Percentiles rank a stretch among this genome's conserved stretches.
Evolutionary conservation across 1,284 basidiomycete genomes (phyloP).

Genomic region (Peniophora sp.): DNA sequence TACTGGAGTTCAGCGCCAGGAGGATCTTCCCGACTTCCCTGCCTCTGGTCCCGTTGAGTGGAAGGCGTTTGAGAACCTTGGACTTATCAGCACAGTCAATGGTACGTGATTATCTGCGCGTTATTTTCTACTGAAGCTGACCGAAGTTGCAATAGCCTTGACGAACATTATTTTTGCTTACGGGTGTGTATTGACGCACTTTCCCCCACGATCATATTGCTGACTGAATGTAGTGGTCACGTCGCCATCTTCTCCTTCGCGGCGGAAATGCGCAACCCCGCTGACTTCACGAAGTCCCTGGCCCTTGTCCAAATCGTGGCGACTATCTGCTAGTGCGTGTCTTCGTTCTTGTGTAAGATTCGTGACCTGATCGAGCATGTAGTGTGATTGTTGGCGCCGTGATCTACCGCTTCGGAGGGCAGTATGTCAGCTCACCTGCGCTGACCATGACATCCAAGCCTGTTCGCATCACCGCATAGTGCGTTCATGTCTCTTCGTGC

Average conservation of each 20-base stretch:
- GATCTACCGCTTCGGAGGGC: conserved; percentile 4
- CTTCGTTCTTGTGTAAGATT: background rate
- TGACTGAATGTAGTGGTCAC: background rate
- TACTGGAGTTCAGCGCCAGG: background rate
- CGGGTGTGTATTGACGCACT: background rate
- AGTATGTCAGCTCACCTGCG: conserved; percentile 6
- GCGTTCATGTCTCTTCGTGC: background rate
- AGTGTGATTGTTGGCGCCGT: conserved; percentile 5
- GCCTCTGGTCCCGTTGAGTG: conserved; percentile 3
- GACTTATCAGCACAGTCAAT: conserved; percentile 4
- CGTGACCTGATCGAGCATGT: background rate
- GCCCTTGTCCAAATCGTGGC: conserved; percentile 7
- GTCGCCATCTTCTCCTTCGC: conserved; percentile 8
- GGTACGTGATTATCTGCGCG: background rate
- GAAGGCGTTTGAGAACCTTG: conserved; percentile 7
- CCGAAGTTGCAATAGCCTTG: conserved; percentile 1
- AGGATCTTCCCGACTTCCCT: conserved; percentile 3
- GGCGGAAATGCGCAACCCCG: conserved; percentile 6
- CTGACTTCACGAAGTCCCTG: conserved; percentile 7
- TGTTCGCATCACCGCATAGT: conserved; percentile 6
- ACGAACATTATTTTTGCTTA: conserved; percentile 8
- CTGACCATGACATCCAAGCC: conserved; percentile 7
- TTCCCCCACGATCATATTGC: no score
- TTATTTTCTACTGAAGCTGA: background rate
- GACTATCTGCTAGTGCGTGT: conserved; percentile 4